A percentile compares a stretch with the other conserved stretches of the same genome.
Conservation (phyloP, 1,284 basidiomycete species). For the Cryptococcus jaspeensis region DNA sequence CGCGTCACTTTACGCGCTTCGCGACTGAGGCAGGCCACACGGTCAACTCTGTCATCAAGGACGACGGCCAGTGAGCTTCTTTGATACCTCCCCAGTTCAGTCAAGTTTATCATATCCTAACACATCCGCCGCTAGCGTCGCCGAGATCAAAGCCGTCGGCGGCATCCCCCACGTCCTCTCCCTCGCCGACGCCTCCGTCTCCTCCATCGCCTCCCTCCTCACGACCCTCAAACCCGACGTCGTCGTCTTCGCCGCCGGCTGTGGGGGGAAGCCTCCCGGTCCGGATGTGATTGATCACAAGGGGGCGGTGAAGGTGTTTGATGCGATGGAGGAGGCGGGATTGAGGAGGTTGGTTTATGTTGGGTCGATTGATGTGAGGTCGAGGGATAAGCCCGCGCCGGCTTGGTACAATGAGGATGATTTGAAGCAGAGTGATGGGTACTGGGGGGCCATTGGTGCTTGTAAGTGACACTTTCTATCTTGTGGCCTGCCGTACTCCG, state of each 20-base stretch:
- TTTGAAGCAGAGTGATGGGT: slow-evolving; percentile 53
- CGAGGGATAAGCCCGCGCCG: slow-evolving; percentile 54
- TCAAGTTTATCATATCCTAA: background rate
- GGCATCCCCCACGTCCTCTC: slow-evolving; percentile 62
- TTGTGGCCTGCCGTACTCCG: background rate
- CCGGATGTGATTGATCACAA: slow-evolving; percentile 69
- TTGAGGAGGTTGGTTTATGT: slow-evolving; percentile 60
- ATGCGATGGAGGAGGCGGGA: slow-evolving; percentile 62
- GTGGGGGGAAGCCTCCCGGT: slow-evolving; percentile 65
- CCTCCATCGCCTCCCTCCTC: slow-evolving; percentile 58
- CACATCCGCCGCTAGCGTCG: slow-evolving; percentile 24
- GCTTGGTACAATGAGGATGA: slow-evolving; percentile 56
- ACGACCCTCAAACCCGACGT: slow-evolving; percentile 55
- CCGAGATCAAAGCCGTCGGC: slow-evolving; percentile 55
- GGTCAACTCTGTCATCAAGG: slow-evolving; percentile 64
- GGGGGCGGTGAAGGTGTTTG: slow-evolving; percentile 69
- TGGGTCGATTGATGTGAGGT: slow-evolving; percentile 64
- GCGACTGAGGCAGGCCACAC: slow-evolving; percentile 49
- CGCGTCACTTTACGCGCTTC: slow-evolving; percentile 60
- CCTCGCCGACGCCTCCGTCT: slow-evolving; percentile 59
- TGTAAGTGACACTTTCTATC: slow-evolving; percentile 33
- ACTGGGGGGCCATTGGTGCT: slow-evolving; percentile 49
- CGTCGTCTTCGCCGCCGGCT: slow-evolving; percentile 67
- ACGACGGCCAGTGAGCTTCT: slow-evolving; percentile 48
- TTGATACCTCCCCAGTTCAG: background rate